A percentile compares a stretch with the other conserved stretches of the same genome.
Evolutionary conservation across 208 protist species (phyloP).

Genomic region (Sergeia podlipaevii): DNA sequence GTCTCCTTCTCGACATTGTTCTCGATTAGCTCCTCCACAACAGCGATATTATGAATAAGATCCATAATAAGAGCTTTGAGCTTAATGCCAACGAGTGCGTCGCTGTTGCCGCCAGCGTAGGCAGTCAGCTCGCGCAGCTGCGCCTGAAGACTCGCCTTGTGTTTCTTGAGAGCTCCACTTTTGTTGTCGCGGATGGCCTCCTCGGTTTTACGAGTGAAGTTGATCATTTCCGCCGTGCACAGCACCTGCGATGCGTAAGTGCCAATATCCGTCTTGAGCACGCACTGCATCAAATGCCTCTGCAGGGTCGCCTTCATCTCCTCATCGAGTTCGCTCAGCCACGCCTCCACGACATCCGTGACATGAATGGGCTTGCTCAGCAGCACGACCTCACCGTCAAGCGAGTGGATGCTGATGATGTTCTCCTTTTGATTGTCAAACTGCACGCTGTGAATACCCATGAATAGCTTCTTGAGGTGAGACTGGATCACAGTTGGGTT

Average conservation of each 20-base stretch:
- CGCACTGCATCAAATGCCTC: conserved; percentile 72
- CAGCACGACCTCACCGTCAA: conserved; percentile 93
- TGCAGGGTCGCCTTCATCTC: conserved; percentile 94
- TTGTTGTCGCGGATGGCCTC: conserved; percentile 76
- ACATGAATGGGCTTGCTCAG: conserved; percentile 90
- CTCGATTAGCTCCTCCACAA: conserved; percentile 89
- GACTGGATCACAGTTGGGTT: conserved; percentile 96
- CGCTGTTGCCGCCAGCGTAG: conserved; percentile 80
- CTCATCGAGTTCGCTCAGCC: conserved; percentile 91
- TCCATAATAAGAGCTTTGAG: conserved; percentile 97
- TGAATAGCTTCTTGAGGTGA: conserved; percentile 98
- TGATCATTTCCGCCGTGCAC: conserved; percentile 92
- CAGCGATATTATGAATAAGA: conserved; percentile 98
- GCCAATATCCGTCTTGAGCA: conserved; percentile 85
- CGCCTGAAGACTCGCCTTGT: conserved; percentile 68
- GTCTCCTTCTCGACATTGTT: conserved; percentile 72
- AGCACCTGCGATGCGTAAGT: conserved; percentile 95
- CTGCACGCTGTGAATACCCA: conserved; percentile 94
- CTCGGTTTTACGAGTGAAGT: conserved; percentile 91
- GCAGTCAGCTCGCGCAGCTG: conserved; percentile 79
- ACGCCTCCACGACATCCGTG: conserved; percentile 94
- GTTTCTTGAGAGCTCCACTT: conserved; percentile 70
- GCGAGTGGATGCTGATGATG: conserved; percentile 90
- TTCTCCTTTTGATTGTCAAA: conserved; percentile 88
- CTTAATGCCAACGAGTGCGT: conserved; percentile 91